Evolutionary conservation across 1,284 basidiomycete genomes (phyloP), one percentile per base, ranked within the genome.

Genomic region (Ustilago lituana): DNA sequence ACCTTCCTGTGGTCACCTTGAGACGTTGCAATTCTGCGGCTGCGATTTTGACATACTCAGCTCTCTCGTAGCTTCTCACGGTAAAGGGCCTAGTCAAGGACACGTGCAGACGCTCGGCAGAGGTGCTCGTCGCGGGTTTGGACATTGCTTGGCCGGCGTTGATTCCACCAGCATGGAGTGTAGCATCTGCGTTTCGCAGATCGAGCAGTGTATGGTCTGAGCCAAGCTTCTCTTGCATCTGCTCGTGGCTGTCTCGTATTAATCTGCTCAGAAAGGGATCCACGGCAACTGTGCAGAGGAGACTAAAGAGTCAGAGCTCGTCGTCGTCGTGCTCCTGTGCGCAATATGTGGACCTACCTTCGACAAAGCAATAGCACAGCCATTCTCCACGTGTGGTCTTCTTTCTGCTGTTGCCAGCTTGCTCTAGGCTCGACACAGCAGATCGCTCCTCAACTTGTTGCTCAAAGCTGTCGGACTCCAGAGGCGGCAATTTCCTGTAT

Each of bases 321-420:
- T 17, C 14, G 29, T 40, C 27, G 40, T 26, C 24, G 15, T 39
- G 26, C 6, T 14, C n/a, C 2, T 22, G 8, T 27, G 8, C 17
- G 3, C 8, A 14, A 22, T 6, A 26, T 1, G 29, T 17, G 9
- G n/a, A 51, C 64, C 35, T 52, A 70, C 67, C 62, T 39, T 66
- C 37, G 2, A 73, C 59, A 50, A 60, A 73, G 44, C 62, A 69
- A 45, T 70, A 65, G 53, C 71, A 73, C 4, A 73, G 71, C 71
- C 67, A 70, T 7, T 70, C 71, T 11, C 67, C 71, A 14, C 49
- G 40, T 4, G 52, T 43, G 5, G 39, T 32, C 40, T 38, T 58
- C 23, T 40, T 45, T 5, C 44, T 23, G 23, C 10, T 7, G n/a
- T 7, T 32, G 11, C 22, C n/a, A 24, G 4, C 20, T 9, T 20